Percentiles rank a stretch among this genome's conserved stretches.
These are phyloP conservation scores for Clathrus columnatus DNA, from an alignment of 768 basidiomycete genomes.

Conservation along the genomic window DNA sequence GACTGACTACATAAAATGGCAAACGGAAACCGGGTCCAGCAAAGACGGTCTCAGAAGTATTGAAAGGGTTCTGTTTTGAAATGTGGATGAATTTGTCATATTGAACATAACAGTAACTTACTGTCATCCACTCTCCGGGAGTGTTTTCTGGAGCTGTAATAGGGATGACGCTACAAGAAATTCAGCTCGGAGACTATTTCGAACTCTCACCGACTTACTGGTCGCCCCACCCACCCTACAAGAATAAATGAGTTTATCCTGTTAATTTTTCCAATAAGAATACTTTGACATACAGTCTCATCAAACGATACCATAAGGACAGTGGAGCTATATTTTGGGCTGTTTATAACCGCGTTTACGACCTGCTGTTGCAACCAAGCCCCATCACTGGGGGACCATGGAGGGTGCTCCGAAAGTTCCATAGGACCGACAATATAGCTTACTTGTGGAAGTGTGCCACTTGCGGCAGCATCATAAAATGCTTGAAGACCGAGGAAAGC, in stretches of 20 bases:
- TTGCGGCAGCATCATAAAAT: slow-evolving; percentile 6
- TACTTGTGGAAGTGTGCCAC: slow-evolving; percentile 9
- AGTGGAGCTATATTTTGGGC: slow-evolving; percentile 9
- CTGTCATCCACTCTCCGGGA: slow-evolving; percentile 12
- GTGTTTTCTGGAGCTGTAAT: slow-evolving; percentile 3
- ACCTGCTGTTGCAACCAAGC: slow-evolving; percentile 10
- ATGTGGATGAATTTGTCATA: background rate
- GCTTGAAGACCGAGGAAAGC: slow-evolving; percentile 6
- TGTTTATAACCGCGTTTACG: slow-evolving; percentile 11
- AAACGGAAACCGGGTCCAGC: slow-evolving; percentile 14
- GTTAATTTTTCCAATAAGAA: background rate
- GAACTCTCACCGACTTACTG: slow-evolving; percentile 2
- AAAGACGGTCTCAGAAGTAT: slow-evolving; percentile 1
- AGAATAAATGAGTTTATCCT: background rate
- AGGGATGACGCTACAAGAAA: slow-evolving; percentile 2
- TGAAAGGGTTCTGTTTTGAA: slow-evolving; percentile 7
- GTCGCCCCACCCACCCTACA: slow-evolving; percentile 11
- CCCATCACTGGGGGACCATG: background rate
- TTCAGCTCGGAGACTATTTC: background rate
- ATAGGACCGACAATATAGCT: slow-evolving; percentile 6
- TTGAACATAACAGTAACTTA: background rate
- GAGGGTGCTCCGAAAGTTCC: slow-evolving; percentile 12
- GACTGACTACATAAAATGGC: slow-evolving; percentile 11
- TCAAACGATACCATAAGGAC: slow-evolving; percentile 11
- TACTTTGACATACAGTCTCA: slow-evolving; percentile 8